Evolutionary conservation across 2,329 filamentous ascomycete species (phyloP).

Genomic region (Trichoderma hamatum): DNA sequence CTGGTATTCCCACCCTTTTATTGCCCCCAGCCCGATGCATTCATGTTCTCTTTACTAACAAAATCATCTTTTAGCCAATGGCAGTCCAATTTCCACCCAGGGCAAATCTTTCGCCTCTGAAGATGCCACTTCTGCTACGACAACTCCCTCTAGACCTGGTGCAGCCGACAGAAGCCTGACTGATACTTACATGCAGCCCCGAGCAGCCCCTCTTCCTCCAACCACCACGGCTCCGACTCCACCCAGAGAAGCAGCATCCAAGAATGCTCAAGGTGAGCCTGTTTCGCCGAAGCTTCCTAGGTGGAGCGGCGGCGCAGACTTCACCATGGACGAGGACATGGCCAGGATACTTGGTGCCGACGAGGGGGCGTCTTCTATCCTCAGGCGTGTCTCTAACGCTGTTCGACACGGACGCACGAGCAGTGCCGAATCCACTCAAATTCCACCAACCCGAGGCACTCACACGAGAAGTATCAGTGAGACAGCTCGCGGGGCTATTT

Average conservation of each 20-base stretch:
- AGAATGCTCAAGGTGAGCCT: conserved; percentile 45
- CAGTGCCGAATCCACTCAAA: conserved; percentile 65
- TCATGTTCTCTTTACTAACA: not conserved
- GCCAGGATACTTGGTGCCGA: conserved; percentile 81
- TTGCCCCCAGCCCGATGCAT: not conserved
- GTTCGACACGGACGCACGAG: conserved; percentile 90
- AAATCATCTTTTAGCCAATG: conserved; percentile 33
- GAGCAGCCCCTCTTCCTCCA: conserved; percentile 59
- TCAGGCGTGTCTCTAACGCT: conserved; percentile 88
- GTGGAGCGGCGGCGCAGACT: conserved; percentile 80
- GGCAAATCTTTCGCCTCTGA: conserved; percentile 33
- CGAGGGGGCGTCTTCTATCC: conserved; percentile 75
- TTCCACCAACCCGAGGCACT: conserved; percentile 44
- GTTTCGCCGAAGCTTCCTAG: conserved; percentile 69
- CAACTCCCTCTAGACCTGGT: conserved; percentile 30
- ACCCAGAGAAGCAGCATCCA: conserved; percentile 52
- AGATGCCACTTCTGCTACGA: conserved; percentile 29
- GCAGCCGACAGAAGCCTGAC: conserved; percentile 37
- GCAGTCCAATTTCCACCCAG: conserved; percentile 32
- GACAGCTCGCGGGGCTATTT: conserved; percentile 65
- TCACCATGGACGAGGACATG: conserved; percentile 96
- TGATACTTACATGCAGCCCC: conserved; percentile 62
- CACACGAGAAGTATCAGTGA: conserved; percentile 68
- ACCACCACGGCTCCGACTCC: conserved; percentile 39
- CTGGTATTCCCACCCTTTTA: conserved; percentile 41